Conservation (phyloP, 2,329 filamentous ascomycete species). For the Cadophora sp. region DNA sequence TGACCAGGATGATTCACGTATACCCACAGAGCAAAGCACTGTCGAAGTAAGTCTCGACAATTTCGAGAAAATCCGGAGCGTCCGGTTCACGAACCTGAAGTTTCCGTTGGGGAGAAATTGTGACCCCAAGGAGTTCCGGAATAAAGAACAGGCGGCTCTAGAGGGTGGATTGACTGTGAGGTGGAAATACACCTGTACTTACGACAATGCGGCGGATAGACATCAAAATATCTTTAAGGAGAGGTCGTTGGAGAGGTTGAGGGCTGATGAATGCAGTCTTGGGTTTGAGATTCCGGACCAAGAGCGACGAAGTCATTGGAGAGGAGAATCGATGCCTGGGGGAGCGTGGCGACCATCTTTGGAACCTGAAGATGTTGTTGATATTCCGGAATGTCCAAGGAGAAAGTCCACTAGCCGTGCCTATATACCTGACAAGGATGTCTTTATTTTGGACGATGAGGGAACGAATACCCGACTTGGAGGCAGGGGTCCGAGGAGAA, state of each 20-base stretch:
- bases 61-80: conserved; percentile 49
- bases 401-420: neutral
- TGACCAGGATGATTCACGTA: conserved; percentile 46
- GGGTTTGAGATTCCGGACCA: conserved; percentile 23
- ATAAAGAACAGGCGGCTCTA: conserved; percentile 35
- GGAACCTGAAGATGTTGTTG: conserved; percentile 16
- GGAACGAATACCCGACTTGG: neutral
- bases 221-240: conserved; percentile 35
- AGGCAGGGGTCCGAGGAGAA: neutral
- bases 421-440: neutral
- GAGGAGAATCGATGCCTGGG: conserved; percentile 48
- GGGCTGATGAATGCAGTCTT: conserved; percentile 26
- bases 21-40: conserved; percentile 46
- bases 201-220: conserved; percentile 33
- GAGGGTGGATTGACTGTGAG: conserved; percentile 57
- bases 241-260: conserved; percentile 32
- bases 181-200: conserved; percentile 52
- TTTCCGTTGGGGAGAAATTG: conserved; percentile 50
- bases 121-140: conserved; percentile 30
- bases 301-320: conserved; percentile 44
- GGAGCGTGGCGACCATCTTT: conserved; percentile 47
- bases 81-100: conserved; percentile 62
- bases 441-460: neutral
- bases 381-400: neutral
- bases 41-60: conserved; percentile 50